Base-by-base conservation (phyloP, 768 basidiomycete genomes). In the Leccinum barrowsii region DNA sequence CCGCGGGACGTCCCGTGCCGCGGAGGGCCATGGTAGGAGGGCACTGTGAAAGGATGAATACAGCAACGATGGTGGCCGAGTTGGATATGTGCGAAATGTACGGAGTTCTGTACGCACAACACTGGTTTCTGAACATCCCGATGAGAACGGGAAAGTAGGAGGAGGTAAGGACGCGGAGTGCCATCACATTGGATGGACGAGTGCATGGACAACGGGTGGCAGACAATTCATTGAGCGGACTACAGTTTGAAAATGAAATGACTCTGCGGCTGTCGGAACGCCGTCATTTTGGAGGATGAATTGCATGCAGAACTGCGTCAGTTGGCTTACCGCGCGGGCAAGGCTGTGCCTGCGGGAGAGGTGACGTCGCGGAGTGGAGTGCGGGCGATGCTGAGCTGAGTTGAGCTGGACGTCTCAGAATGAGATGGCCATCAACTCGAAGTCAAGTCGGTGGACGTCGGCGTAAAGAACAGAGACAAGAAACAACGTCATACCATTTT, bases 391-490 rank as follows among this genome's bases (percentile, higher is more conserved):
- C 24, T 12, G 51, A 55, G 56, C 35, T 58, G 40, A 40, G 40
- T n/a, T 40, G 40, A 40, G 40, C 40, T 40, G 40, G 40, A 40
- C 40, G 40, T 40, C 40, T 40, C 40, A 40, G 40, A 40, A n/a
- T 40, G 37, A 40, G 37, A 17, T n/a, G 37, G 17, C 3, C 17
- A 40, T 37, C 35, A 32, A 37, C 65, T 82, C 78, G 2, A 32
- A 32, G 30, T 32, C 30, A 32, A 81, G 67, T 47, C 74, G 77
- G 67, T 83, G 81, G 2, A 85, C 80, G 30, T 52, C 30, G 21
- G 50, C 17, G 34, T 48, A 53, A 28, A 52, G 7, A 11, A 54
- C 11, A 30, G 40, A 44, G 56, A 44, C 22, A 30, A 56, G 57
- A 54, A 53, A 40, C 40, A 52, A 55, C 30, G 26, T 30, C 69